Conservation (phyloP, 2,329 filamentous ascomycete species). For the Sclerotinia nivalis region DNA sequence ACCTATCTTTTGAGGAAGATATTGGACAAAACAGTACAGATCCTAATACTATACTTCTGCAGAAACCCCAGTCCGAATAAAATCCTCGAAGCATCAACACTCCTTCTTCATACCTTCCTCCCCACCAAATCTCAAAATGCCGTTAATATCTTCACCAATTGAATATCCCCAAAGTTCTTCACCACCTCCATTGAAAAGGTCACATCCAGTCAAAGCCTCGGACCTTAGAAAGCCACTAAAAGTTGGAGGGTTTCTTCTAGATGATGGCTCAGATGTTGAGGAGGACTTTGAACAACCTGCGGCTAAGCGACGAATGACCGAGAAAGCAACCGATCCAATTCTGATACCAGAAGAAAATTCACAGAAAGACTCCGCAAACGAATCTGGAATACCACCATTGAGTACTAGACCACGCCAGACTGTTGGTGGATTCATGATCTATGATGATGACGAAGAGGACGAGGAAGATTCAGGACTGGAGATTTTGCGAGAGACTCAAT, state of each 20-base stretch:
- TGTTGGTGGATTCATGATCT: constrained; percentile 27
- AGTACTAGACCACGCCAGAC: constrained; percentile 12
- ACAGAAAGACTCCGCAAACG: constrained; percentile 3
- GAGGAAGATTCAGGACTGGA: constrained; percentile 6
- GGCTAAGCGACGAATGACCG: constrained; percentile 49
- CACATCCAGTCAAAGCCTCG: constrained; percentile 41
- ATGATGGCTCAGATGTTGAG: constrained; percentile 47
- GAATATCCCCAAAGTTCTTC: constrained; percentile 41
- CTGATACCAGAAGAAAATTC: background rate
- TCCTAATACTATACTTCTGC: background rate
- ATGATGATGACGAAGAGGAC: constrained; percentile 26
- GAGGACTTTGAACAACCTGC: constrained; percentile 43
- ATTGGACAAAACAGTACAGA: background rate
- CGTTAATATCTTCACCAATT: constrained; percentile 60
- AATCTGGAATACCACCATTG: background rate
- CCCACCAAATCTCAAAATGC: constrained; percentile 48
- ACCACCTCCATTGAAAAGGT: constrained; percentile 43
- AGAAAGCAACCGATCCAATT: constrained; percentile 23
- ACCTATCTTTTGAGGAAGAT: background rate
- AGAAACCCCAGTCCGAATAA: constrained; percentile 18
- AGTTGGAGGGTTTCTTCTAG: constrained; percentile 48
- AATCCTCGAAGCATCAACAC: constrained; percentile 15
- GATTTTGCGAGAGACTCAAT: constrained; percentile 13
- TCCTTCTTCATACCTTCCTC: constrained; percentile 14
- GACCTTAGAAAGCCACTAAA: constrained; percentile 42